A percentile compares a stretch with the other conserved stretches of the same genome.
Evolutionary conservation across 192 early-diverging fungal species (phyloP).

Genomic region (Coemansia furcata): DNA sequence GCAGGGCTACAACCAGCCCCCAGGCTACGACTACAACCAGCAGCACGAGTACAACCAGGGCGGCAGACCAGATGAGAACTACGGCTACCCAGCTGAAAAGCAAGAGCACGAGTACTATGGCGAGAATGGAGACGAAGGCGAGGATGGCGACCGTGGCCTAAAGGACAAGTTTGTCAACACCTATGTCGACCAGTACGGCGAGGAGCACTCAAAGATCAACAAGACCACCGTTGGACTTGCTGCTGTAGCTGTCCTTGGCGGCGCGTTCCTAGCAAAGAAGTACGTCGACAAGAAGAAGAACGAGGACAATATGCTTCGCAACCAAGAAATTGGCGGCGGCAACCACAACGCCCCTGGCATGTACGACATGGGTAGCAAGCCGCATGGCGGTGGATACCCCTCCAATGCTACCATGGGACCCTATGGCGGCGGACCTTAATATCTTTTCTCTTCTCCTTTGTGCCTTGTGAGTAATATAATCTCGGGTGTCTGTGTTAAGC

Average conservation of each 20-base stretch:
- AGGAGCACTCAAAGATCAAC: conserved; percentile 11
- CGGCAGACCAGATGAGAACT: conserved; percentile 2
- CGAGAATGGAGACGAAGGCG: conserved; percentile 12
- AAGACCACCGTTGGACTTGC: conserved; percentile 16
- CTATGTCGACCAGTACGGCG: conserved; percentile 26
- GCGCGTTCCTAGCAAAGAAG: conserved; percentile 15
- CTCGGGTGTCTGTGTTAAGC: not conserved
- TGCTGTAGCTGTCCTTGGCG: conserved; percentile 15
- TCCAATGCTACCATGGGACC: conserved; percentile 1
- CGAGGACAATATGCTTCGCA: conserved; percentile 2
- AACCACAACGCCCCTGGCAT: not conserved
- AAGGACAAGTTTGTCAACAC: conserved; percentile 36
- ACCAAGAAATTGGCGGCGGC: conserved; percentile 11
- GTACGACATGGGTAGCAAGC: conserved; percentile 13
- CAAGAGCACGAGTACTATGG: not conserved
- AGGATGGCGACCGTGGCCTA: conserved; percentile 39
- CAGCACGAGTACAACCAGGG: conserved; percentile 1
- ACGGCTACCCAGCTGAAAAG: not conserved
- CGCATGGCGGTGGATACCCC: conserved; percentile 10
- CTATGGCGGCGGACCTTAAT: conserved; percentile 2
- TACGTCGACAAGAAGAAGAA: conserved; percentile 27
- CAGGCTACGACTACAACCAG: conserved; percentile 14
- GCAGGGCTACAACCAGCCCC: conserved; percentile 11
- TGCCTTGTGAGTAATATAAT: not conserved
- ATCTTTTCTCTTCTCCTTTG: not conserved